A percentile compares a stretch with the other conserved stretches of the same genome.
Conservation (phyloP, 495 filamentous ascomycete genomes). For the Talaromyces ruber region DNA sequence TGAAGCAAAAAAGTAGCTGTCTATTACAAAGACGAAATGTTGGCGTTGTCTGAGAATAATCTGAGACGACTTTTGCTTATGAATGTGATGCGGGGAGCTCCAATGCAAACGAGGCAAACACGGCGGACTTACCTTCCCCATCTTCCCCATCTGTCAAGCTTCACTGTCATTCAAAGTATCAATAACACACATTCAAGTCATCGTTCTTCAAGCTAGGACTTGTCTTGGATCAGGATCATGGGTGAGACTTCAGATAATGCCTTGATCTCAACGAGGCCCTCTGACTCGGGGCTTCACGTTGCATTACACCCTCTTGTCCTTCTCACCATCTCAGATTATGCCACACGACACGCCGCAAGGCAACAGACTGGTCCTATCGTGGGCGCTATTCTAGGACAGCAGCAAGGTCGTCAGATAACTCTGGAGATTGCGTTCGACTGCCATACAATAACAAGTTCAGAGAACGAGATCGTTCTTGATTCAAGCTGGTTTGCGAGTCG, state of each 20-base stretch:
- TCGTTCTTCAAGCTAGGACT: background rate
- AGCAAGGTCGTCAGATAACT: conserved; percentile 81
- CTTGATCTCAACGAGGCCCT: conserved; percentile 57
- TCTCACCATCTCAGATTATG: conserved; percentile 93
- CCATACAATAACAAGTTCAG: conserved; percentile 35
- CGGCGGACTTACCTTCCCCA: background rate
- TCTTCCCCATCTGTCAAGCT: background rate
- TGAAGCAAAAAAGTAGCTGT: background rate
- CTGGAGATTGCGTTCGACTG: conserved; percentile 91
- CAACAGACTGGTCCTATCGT: conserved; percentile 66
- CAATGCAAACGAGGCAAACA: conserved; percentile 21
- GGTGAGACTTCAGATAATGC: conserved; percentile 28
- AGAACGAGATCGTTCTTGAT: conserved; percentile 48
- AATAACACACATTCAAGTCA: background rate
- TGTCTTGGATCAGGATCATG: conserved; percentile 7
- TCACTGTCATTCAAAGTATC: background rate
- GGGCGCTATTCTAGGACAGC: conserved; percentile 81
- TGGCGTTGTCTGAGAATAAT: background rate
- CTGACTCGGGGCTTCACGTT: conserved; percentile 69
- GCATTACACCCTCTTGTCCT: conserved; percentile 90
- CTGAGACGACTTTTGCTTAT: background rate
- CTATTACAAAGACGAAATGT: background rate
- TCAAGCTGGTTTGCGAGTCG: conserved; percentile 68
- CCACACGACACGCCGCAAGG: conserved; percentile 80
- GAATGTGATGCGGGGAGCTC: conserved; percentile 1